phyloP scores from a whole-genome alignment of 331 rosid genomes.

The Malus hybrid region DNA sequence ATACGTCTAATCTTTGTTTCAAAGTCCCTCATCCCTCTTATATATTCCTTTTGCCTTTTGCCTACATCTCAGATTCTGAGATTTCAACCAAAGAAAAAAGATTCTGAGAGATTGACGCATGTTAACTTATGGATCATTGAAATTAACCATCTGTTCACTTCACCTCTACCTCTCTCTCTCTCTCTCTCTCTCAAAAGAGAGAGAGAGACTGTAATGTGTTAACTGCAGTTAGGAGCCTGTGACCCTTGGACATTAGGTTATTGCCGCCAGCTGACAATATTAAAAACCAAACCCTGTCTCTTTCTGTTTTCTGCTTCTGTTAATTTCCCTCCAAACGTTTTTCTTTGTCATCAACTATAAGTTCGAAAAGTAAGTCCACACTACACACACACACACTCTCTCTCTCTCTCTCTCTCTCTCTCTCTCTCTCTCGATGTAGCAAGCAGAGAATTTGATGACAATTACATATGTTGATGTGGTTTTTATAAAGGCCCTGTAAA shows the following conservation, averaged over 20 bases:
- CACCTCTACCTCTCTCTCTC: not conserved
- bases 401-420: too few relatives aligned
- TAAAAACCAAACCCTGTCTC: not conserved
- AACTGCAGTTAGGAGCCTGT: conserved; percentile 33
- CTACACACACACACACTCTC: too few relatives aligned
- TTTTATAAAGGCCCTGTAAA: too few relatives aligned
- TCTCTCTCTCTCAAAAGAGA: not conserved
- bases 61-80: not conserved
- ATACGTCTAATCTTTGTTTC: not conserved
- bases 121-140: not conserved
- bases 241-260: conserved; percentile 9
- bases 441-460: too few relatives aligned
- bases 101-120: too few relatives aligned
- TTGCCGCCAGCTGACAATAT: not conserved
- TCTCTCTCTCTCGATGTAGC: too few relatives aligned
- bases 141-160: not conserved
- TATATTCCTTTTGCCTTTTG: conserved; percentile 46
- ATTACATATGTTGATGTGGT: too few relatives aligned
- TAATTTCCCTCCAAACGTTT: not conserved
- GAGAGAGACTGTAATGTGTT: conserved; percentile 12
- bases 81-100: not conserved
- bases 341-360: not conserved
- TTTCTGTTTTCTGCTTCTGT: not conserved
- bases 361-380: too few relatives aligned
- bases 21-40: not conserved